These are phyloP conservation scores for Malus orientalis DNA, from an alignment of 306 rosid genomes.

Conservation along the genomic window DNA sequence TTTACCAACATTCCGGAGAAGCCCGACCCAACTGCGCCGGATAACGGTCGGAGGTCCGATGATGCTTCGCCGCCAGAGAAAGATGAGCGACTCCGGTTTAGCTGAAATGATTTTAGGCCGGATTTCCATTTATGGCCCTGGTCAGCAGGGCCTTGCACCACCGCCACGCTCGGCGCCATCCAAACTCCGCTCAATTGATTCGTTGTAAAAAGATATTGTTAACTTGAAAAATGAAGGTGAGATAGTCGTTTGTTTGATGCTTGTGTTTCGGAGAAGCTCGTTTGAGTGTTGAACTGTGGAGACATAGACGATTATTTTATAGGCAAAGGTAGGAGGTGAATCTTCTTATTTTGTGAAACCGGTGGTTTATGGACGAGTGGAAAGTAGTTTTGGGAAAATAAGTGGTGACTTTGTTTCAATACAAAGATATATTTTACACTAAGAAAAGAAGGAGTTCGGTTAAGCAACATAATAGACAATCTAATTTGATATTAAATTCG, in stretches of 20 bases:
- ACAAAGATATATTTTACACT: too few species aligned
- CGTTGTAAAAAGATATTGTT: constrained; percentile 13
- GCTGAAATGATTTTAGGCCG: constrained; percentile 49
- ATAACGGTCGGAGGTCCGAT: constrained; percentile 25
- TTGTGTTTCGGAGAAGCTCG: background rate
- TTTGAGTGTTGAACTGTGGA: rapidly evolving
- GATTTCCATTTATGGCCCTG: constrained; percentile 48
- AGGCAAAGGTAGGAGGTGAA: background rate
- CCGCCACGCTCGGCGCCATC: constrained; percentile 76
- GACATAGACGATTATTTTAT: background rate
- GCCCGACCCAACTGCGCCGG: constrained; percentile 37
- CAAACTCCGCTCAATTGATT: constrained; percentile 50
- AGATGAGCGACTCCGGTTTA: constrained; percentile 25
- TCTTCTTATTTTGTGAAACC: background rate
- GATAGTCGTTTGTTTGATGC: background rate
- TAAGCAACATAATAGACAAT: too few species aligned
- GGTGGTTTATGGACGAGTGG: background rate
- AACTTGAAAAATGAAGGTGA: background rate
- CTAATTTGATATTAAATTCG: too few species aligned
- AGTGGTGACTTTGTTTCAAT: background rate
- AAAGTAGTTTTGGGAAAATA: constrained; percentile 11
- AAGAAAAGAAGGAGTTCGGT: rapidly evolving
- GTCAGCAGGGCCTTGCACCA: constrained; percentile 58
- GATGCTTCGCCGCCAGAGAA: constrained; percentile 26
- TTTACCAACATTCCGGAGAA: constrained; percentile 16